Conservation (phyloP, 228 moss, liverwort and hornwort species). For the Sphagnum fallax region DNA sequence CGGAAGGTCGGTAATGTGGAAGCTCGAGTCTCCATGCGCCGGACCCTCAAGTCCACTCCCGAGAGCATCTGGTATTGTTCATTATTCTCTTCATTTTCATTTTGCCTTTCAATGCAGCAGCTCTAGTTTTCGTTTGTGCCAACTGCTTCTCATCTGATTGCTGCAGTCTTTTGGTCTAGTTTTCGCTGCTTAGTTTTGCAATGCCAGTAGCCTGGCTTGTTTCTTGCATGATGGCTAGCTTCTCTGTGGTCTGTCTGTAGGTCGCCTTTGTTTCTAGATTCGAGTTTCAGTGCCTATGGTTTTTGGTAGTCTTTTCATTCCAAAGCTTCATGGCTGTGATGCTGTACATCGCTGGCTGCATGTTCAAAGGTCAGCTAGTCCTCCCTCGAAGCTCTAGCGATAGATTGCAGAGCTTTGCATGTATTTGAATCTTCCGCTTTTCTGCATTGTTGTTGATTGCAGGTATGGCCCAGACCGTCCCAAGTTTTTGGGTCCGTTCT, state of each 20-base stretch:
- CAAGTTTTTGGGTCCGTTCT: slow-evolving; percentile 30
- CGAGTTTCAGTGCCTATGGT: no score
- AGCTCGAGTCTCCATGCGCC: slow-evolving; percentile 16
- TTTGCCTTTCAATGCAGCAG: no score
- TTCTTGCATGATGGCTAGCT: neutral
- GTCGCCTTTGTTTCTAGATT: neutral
- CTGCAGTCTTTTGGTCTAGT: neutral
- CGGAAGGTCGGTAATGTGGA: slow-evolving; percentile 17
- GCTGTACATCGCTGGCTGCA: no score
- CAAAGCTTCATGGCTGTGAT: neutral
- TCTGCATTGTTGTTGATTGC: neutral
- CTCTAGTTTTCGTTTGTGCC: neutral
- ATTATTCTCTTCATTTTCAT: no score
- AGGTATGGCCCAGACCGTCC: slow-evolving; percentile 50
- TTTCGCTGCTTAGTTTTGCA: neutral
- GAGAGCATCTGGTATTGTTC: slow-evolving; percentile 12
- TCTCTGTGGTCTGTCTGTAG: no score
- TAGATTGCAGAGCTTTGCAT: no score
- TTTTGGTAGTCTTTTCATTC: neutral
- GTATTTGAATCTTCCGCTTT: no score
- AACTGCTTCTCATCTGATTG: neutral
- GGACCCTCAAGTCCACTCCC: slow-evolving; percentile 2
- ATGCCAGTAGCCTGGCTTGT: neutral
- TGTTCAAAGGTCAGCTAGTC: neutral
- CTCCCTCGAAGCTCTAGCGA: neutral